A percentile compares a stretch with the other conserved stretches of the same genome.
These are phyloP conservation scores for Blastobotrys ciferrii DNA, from an alignment of 1,139 yeast species.

Conservation along the genomic window DNA sequence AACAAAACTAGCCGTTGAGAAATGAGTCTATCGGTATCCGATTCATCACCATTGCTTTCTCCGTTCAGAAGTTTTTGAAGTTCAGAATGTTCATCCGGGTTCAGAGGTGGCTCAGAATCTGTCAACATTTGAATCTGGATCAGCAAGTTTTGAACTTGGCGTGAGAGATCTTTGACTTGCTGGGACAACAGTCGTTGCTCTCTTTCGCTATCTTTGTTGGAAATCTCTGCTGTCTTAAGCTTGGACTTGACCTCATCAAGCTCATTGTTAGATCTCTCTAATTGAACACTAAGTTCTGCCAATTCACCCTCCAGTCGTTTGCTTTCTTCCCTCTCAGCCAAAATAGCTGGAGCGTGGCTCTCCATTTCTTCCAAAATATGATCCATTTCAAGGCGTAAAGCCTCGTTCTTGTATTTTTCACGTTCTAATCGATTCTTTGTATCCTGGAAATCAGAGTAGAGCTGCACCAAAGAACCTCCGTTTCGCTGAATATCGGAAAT, in stretches of 20 bases:
- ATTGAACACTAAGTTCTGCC: slow-evolving; percentile 48
- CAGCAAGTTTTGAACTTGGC: slow-evolving; percentile 72
- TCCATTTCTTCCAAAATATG: slow-evolving; percentile 74
- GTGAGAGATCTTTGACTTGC: slow-evolving; percentile 69
- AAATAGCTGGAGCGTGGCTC: slow-evolving; percentile 72
- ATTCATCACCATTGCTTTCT: slow-evolving; percentile 40
- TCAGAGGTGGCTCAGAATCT: slow-evolving; percentile 53
- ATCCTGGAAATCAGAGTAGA: slow-evolving; percentile 61
- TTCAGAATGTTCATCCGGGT: slow-evolving; percentile 55
- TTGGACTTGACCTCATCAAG: slow-evolving; percentile 39
- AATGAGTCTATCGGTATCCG: slow-evolving; percentile 71
- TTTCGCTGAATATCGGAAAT: slow-evolving; percentile 52
- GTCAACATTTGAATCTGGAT: slow-evolving; percentile 60
- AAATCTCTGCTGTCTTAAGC: slow-evolving; percentile 28
- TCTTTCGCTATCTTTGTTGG: slow-evolving; percentile 30
- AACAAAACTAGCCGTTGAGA: slow-evolving; percentile 73
- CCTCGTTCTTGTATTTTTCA: slow-evolving; percentile 70
- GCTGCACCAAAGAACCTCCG: slow-evolving; percentile 60
- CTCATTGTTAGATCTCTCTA: slow-evolving; percentile 48
- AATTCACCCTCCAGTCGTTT: slow-evolving; percentile 49
- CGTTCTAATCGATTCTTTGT: slow-evolving; percentile 65
- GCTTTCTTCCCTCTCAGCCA: slow-evolving; percentile 61
- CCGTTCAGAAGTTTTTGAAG: slow-evolving; percentile 46
- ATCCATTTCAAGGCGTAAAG: slow-evolving; percentile 68
- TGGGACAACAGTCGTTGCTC: slow-evolving; percentile 45